These are phyloP conservation scores for Sanghuangporus baumii DNA, from an alignment of 1,284 basidiomycete species.

Conservation along the genomic window DNA sequence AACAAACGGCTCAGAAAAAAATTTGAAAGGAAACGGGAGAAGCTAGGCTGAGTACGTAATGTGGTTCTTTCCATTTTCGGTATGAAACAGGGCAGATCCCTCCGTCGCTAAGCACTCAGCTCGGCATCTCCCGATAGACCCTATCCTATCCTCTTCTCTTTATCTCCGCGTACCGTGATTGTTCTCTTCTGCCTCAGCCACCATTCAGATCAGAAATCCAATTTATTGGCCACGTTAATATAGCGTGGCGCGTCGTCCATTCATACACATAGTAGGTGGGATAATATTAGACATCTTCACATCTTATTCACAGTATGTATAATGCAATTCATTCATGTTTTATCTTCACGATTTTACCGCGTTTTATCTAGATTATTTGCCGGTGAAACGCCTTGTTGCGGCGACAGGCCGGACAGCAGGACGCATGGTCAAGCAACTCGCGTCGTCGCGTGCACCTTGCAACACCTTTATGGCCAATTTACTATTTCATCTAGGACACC, in stretches of 20 bases:
- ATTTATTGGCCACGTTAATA: neutral
- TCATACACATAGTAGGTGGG: neutral
- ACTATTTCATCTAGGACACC: neutral
- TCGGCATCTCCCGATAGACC: neutral
- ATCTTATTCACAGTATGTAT: no score
- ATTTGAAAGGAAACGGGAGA: neutral
- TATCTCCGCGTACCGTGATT: neutral
- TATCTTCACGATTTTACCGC: neutral
- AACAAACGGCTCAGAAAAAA: neutral
- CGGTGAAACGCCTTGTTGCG: neutral
- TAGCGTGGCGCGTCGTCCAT: neutral
- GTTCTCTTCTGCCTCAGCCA: neutral
- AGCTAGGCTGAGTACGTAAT: neutral
- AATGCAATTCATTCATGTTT: neutral
- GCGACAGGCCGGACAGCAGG: neutral
- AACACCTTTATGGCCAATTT: neutral
- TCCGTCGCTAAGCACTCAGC: neutral
- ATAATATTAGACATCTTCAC: neutral
- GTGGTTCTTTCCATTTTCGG: neutral
- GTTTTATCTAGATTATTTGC: neutral
- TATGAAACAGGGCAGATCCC: constrained; percentile 1
- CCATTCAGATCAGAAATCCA: neutral
- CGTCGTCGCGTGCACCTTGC: neutral
- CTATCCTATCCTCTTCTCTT: neutral
- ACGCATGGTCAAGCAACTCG: neutral